Conservation (phyloP, 1,284 basidiomycete genomes). For the Irpex lacteus region DNA sequence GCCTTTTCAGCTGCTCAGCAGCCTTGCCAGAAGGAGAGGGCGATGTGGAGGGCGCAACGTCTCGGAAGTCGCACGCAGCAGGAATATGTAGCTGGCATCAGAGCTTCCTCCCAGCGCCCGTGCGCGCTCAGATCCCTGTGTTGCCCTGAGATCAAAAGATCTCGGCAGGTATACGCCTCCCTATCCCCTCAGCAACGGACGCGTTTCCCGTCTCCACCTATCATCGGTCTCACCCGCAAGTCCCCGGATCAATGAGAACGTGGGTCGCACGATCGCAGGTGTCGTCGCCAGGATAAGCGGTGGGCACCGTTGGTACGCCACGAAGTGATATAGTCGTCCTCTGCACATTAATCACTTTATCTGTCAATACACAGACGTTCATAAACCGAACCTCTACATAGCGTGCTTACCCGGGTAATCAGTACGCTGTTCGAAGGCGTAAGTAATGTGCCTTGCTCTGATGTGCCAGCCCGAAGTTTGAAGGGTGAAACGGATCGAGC, state of each 20-base stretch:
- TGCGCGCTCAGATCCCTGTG: neutral
- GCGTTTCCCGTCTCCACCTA: neutral
- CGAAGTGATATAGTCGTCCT: too few species aligned
- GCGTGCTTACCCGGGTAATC: too few species aligned
- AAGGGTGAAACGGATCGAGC: neutral
- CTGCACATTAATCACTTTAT: too few species aligned
- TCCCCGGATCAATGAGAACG: neutral
- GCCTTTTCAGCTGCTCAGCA: neutral
- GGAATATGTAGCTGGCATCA: neutral
- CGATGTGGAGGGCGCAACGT: neutral
- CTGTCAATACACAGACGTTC: neutral
- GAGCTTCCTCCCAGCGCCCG: neutral
- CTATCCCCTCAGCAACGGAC: neutral
- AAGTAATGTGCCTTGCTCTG: too few species aligned
- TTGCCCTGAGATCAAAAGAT: neutral
- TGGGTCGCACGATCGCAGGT: neutral
- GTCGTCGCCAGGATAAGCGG: neutral
- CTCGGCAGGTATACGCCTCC: neutral
- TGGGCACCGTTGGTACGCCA: neutral
- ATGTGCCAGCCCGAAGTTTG: neutral
- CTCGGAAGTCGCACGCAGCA: neutral
- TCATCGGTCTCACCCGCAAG: neutral
- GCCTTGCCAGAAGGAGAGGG: neutral
- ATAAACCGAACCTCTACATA: rapidly evolving
- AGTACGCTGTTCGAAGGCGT: too few species aligned